Evolutionary conservation across 345 rosid genomes (phyloP), one percentile per base, ranked within the genome.

Genomic region (Trapa bicornis): DNA sequence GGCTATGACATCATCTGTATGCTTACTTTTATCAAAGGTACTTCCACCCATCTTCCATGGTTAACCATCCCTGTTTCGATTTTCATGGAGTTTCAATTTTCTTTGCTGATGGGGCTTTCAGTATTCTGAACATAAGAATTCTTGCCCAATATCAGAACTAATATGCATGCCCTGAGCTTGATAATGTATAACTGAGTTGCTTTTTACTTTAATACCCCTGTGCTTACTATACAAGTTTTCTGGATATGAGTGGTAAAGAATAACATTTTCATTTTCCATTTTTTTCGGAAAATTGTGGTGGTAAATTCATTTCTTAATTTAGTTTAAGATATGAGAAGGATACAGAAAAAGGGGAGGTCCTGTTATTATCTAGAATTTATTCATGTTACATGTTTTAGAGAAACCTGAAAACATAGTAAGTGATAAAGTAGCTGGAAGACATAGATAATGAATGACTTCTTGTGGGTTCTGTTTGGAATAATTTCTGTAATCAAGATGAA

Each of bases 1-100:
- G 70, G 86, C 92, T 61, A 87, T 94, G 92, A 85, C 85, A 45
- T 83, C 92, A 68, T 91, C 97, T 43, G 75, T 91, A 70, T 82
- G 86, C 78, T 66, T 80, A 70, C 74, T 89, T 71, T 72, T 78
- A 16, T 74, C 92, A 56, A 87, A 91, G 96, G 99, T 89, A 47
- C 68, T 67, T 13, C 33, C 32, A 68, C 42, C 37, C 38, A 15
- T 29, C 43, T 58, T 29, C 63, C 37, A 12, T 58, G 60, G 60
- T 9, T 50, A 54, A 33, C 60, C 2, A 16, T 32, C 38, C 32
- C 10, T 58, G 17, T 50, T 35, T 14, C 5, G 15, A 16, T 65
- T 65, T 41, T 71, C 57, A 47, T 57, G 9, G 37, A 47, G 53
- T 52, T 37, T 36, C 48, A 50, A 2, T 41, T 29, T 10, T 58